Conservation (phyloP, 2,329 filamentous ascomycete species). For the Phialophora macrospora region DNA sequence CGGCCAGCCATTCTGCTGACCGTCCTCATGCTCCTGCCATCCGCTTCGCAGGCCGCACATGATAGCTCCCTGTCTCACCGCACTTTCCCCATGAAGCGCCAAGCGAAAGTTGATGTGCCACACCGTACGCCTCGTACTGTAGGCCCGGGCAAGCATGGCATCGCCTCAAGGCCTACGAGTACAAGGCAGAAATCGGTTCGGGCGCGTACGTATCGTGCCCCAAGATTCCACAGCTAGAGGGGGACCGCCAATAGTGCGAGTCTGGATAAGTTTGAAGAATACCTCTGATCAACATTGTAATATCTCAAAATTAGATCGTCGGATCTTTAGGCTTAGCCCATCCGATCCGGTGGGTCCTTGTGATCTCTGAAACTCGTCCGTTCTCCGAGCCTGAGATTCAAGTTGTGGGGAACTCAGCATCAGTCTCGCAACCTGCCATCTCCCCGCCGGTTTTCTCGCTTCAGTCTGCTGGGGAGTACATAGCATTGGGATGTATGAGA, state of each 20-base stretch:
- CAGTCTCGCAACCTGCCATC: neutral
- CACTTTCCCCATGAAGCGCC: conserved; percentile 26
- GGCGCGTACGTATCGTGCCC: too few species aligned
- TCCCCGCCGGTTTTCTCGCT: neutral
- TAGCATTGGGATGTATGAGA: too few species aligned
- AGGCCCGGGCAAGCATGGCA: neutral
- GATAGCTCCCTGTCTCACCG: conserved; percentile 29
- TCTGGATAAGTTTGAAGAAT: neutral
- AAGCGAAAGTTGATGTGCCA: neutral
- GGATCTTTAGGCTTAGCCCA: neutral
- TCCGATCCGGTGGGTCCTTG: neutral
- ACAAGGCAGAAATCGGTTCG: neutral
- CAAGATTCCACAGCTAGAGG: neutral
- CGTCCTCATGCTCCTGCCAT: neutral
- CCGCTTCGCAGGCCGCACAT: conserved; percentile 22
- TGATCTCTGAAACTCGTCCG: neutral
- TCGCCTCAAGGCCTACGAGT: neutral
- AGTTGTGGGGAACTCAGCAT: neutral
- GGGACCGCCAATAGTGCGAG: neutral
- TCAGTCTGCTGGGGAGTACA: too few species aligned
- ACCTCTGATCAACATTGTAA: neutral
- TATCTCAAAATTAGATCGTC: neutral
- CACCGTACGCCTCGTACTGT: too few species aligned
- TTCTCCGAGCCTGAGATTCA: neutral
- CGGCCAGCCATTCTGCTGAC: neutral